Evolutionary conservation across 371 early-diverging fungal genomes (phyloP).

Genomic region (Apophysomyces trapeziformis): DNA sequence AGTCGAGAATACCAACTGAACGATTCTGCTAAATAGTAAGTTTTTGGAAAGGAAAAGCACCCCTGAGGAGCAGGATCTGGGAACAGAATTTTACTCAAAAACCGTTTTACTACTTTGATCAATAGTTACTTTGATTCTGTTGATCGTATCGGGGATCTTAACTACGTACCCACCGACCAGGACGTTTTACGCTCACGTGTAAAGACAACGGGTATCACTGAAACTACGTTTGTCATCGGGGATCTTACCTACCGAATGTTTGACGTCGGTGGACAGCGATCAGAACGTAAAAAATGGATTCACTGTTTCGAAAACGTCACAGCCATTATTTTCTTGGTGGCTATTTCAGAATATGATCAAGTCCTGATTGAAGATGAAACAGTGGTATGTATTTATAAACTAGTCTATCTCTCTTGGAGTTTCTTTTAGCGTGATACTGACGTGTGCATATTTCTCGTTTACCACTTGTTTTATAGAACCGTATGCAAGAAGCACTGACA

Average conservation of each 20-base stretch:
- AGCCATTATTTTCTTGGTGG: slow-evolving; percentile 93
- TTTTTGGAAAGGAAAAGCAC: slow-evolving; percentile 12
- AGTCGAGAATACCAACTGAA: slow-evolving; percentile 95
- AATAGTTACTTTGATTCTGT: slow-evolving; percentile 89
- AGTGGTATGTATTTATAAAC: slow-evolving; percentile 58
- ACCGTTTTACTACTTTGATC: slow-evolving; percentile 3
- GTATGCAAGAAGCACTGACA: slow-evolving; percentile 96
- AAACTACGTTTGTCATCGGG: slow-evolving; percentile 85
- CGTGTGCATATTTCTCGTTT: neutral
- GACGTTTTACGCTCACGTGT: slow-evolving; percentile 87
- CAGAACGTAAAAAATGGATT: slow-evolving; percentile 95
- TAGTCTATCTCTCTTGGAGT: neutral
- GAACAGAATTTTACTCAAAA: no score
- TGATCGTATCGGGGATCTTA: slow-evolving; percentile 80
- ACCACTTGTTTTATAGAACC: slow-evolving; percentile 61
- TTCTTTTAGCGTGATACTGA: neutral
- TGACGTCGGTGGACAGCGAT: slow-evolving; percentile 96
- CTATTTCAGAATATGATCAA: slow-evolving; percentile 96
- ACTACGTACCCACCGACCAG: slow-evolving; percentile 89
- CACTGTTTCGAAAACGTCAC: slow-evolving; percentile 97
- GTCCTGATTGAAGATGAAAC: slow-evolving; percentile 95
- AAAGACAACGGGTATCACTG: slow-evolving; percentile 91
- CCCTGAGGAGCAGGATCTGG: no score
- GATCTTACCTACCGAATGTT: slow-evolving; percentile 90
- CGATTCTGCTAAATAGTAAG: slow-evolving; percentile 90